Evolutionary conservation across 225 moss, liverwort and hornwort species (phyloP), one percentile per base, ranked within the genome.

Genomic region (Sphagnum tenellum): DNA sequence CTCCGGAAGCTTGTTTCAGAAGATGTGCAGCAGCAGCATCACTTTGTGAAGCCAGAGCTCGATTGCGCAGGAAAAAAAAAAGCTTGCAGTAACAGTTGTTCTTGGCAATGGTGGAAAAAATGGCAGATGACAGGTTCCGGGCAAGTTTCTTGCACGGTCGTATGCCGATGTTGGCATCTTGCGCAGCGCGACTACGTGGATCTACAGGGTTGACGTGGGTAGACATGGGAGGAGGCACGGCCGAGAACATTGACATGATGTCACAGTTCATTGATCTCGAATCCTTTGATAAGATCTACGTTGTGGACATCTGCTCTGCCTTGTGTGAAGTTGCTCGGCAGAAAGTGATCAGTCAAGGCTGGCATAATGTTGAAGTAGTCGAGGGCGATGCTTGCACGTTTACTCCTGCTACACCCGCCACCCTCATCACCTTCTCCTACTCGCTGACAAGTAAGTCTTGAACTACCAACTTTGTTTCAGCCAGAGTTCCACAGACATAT

Each of bases 341-440:
- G 70, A 85, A 81, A 74, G 84, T 78, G 48, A 47, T 49, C 9
- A 69, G 69, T 54, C 71, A 71, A 7, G 84, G 84, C 0, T 85
- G 84, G 84, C 9, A 8, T 50, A 85, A 85, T 76, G 84, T 85
- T 57, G 76, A 74, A 49, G 64, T 85, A 5, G 78, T 85, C 12
- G 84, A 85, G 69, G 81, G 73, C 12, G 81, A 85, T 56, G 78
- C 78, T 0, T 85, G 84, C 70, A 76, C 78, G 7, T 81, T 81
- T 45, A 51, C 59, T 2, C 81, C 84, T 2, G 72, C 59, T 13
- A 3, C 46, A 2, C 74, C 76, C 12, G 84, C 81, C 54, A 89
- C 89, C 50, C 85, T 98, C 60, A 77, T 98, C 76, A 98, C 98
- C 0, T 98, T 98, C 76, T 98, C 98, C 7, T 98, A 98, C 59